Base-by-base conservation (phyloP, 495 filamentous ascomycete species). In the Penicillium paxilli region DNA sequence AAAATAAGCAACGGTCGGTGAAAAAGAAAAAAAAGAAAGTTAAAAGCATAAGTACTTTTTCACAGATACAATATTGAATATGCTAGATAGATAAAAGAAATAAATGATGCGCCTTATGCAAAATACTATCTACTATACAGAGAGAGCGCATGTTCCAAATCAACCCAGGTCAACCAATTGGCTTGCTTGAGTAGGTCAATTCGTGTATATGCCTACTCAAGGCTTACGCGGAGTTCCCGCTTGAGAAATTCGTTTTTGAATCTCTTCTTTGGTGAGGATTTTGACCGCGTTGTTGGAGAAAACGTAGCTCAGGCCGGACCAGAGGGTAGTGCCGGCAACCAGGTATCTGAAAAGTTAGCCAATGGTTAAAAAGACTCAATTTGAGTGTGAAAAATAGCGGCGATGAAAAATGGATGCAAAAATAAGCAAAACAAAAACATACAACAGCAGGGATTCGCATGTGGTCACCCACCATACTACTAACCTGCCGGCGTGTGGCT, bases 301-400 rank as follows among this genome's bases (percentile, higher is more conserved):
- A 26, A 93, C 72, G 62, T 95, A 95, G 65, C 88, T 90, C 4
- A 89, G 75, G 16, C 90, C 90, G 25, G 89, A 92, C 90, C 89
- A 92, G 12, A 93, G 66, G 1, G 90, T 95, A 10, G 90, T 95
- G 0, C 80, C 80, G 0, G 89, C 90, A 6, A 95, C 90, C 30
- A 91, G 71, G 58, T 90, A 79, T 53, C 75, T 78, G 44, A 22
- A 26, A n/a, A 21, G 17, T 58, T 23, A 57, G 44, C 26, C n/a
- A n/a, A n/a, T n/a, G n/a, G n/a, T n/a, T n/a, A n/a, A n/a, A n/a
- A 54, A 4, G 46, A 17, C 24, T 32, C 10, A 32, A 30, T 26
- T 4, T 4, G 35, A 41, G 23, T 22, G 5, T 9, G 37, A 16
- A 51, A 38, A 33, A 24, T 44, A n/a, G 44, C 22, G 46, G 16